Base-by-base conservation (phyloP, 2,329 filamentous ascomycete genomes). In the Verticillium zaregamsianum region DNA sequence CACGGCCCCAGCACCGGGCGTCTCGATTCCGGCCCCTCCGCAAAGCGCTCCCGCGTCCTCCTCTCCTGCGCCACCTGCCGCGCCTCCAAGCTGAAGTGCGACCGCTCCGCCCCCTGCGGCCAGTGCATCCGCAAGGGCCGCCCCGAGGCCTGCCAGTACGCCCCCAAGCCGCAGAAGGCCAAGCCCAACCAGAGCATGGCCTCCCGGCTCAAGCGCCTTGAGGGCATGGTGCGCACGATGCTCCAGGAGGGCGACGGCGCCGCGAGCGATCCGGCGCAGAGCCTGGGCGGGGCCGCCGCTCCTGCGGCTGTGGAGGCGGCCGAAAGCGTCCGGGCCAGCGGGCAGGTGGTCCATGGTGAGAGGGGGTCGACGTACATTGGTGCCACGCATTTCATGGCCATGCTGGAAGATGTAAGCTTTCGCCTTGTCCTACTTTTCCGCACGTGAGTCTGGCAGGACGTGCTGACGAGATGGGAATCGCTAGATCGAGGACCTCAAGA, bases 311-410 rank as follows among this genome's bases (percentile, higher is more conserved):
- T 35, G 12, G 28, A 40, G 60, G 60, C 63, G 52, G 25, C 63
- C 45, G 54, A 56, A 59, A 54, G 67, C 65, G 61, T 62, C 63
- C 60, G 67, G 40, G 64, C 69, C 12, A 70, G 62, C 49, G 80
- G 77, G 0, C 76, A 81, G 59, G 75, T 85, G 7, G 74, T 85
- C 23, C 71, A 74, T 25, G 75, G 79, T 2, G 69, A 76, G 39
- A 71, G 72, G 58, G 76, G 75, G 11, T 79, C 77, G 52, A 83
- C 79, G 5, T 87, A 85, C 65, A 79, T 87, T 5, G 84, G 85
- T 1, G 83, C 83, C 4, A 86, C 84, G 55, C 84, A 87, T 63
- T 86, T 83, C 65, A 81, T 86, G 74, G 84, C 84, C 2, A 85
- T 87, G 71, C 71, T 87, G 12, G 82, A 86, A 67, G 82, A 87